phyloP scores from a whole-genome alignment of 129 eudicot species.

The Gnaphalium uliginosum region DNA sequence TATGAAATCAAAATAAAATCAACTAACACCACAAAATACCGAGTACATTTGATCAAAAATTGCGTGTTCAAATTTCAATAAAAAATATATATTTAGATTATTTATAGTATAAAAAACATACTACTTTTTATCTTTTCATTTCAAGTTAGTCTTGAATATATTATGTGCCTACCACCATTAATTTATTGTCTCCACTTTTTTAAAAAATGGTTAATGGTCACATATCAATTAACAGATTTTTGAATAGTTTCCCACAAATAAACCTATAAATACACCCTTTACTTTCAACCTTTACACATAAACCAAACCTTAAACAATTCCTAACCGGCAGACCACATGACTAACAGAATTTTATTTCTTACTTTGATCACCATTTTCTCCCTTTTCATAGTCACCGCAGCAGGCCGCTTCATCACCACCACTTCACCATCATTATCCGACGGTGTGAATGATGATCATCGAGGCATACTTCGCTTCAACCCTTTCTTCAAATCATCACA shows the following conservation, averaged over 20 bases:
- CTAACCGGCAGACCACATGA: conserved; percentile 26
- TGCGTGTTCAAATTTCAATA: not conserved
- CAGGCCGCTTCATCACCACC: conserved; percentile 46
- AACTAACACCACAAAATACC: not conserved
- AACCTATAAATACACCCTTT: conserved; percentile 26
- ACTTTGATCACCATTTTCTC: conserved; percentile 32
- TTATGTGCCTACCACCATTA: not conserved
- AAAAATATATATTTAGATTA: no score
- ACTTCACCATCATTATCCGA: conserved; percentile 37
- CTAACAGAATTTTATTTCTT: conserved; percentile 17
- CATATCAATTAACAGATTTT: not conserved
- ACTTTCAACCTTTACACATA: not conserved
- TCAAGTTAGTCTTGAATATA: not conserved
- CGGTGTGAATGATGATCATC: conserved; percentile 26
- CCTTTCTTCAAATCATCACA: conserved; percentile 32
- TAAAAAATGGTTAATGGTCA: not conserved
- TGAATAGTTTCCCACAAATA: conserved; percentile 8
- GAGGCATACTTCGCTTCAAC: conserved; percentile 23
- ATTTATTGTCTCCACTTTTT: not conserved
- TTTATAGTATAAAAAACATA: not conserved
- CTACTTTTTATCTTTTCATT: not conserved
- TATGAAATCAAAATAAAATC: no score
- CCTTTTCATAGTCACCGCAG: conserved; percentile 29
- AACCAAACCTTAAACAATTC: not conserved
- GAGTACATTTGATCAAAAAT: not conserved